Evolutionary conservation across 805 yeast species (phyloP).

Genomic region (Starmerella bacillaris): DNA sequence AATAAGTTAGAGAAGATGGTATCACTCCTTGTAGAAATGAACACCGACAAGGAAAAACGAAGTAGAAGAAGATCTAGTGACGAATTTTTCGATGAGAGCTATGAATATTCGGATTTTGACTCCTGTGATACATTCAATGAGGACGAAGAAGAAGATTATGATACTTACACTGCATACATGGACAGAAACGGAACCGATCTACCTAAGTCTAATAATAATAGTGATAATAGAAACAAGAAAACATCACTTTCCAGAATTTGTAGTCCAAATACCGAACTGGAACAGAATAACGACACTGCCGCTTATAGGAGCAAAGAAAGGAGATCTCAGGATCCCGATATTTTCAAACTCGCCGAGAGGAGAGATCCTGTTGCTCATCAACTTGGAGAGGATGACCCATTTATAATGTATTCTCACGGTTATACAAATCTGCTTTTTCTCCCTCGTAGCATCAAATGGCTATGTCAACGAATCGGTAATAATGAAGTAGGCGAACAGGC

Average conservation of each 20-base stretch:
- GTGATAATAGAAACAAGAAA: too few species aligned
- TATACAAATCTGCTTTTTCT: conserved; percentile 8
- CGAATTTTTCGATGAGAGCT: not conserved
- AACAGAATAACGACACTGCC: conserved; percentile 1
- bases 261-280: conserved; percentile 5
- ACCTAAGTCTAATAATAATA: too few species aligned
- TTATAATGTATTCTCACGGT: conserved; percentile 11
- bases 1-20: conserved; percentile 1
- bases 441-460: conserved; percentile 11
- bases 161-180: not conserved
- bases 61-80: conserved; percentile 4
- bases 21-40: conserved; percentile 1
- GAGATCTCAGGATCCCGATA: conserved; percentile 1
- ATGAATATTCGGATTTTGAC: not conserved
- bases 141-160: not conserved
- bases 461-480: conserved; percentile 12
- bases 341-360: conserved; percentile 6
- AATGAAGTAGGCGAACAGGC: conserved; percentile 8
- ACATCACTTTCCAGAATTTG: too few species aligned
- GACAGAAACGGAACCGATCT: too few species aligned
- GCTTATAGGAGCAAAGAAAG: conserved; percentile 1
- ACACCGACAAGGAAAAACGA: too few species aligned
- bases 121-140: not conserved
- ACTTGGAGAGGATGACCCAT: conserved; percentile 8
- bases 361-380: conserved; percentile 8